Conservation (phyloP, 208 protist genomes). For the Vickermania ingenoplastis region DNA sequence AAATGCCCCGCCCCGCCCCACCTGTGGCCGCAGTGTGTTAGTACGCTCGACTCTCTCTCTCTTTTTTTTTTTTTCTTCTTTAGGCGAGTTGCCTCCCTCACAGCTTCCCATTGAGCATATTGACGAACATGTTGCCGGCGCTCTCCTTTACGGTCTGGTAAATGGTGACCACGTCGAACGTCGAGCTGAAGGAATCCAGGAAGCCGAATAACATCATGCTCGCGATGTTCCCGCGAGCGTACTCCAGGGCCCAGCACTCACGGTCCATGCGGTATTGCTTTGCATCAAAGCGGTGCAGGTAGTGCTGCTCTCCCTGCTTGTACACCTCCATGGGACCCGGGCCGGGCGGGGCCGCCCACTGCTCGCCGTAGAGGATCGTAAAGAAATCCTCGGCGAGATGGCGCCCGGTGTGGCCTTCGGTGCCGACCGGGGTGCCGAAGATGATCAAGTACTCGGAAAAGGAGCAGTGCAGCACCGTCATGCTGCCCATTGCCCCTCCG, state of each 20-base stretch:
- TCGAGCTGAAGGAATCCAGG: conserved; percentile 71
- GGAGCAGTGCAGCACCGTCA: conserved; percentile 86
- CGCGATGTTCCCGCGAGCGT: conserved; percentile 84
- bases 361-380: conserved; percentile 87
- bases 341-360: conserved; percentile 59
- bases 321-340: conserved; percentile 43
- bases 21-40: too few species aligned
- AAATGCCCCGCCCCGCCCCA: too few species aligned
- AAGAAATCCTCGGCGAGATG: conserved; percentile 86
- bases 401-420: conserved; percentile 85
- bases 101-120: conserved; percentile 66
- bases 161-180: conserved; percentile 64
- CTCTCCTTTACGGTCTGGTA: conserved; percentile 58
- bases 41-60: too few species aligned
- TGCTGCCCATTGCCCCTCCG: conserved; percentile 86
- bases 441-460: conserved; percentile 91
- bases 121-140: conserved; percentile 56
- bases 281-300: conserved; percentile 40
- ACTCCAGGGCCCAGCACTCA: conserved; percentile 88
- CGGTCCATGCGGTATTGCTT: conserved; percentile 90
- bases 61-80: background rate
- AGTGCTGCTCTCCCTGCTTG: conserved; percentile 63
- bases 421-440: conserved; percentile 82
- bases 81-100: conserved; percentile 15
- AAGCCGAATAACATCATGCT: conserved; percentile 91